Conservation (phyloP, 805 yeast species). For the Kuraishia cidri region DNA sequence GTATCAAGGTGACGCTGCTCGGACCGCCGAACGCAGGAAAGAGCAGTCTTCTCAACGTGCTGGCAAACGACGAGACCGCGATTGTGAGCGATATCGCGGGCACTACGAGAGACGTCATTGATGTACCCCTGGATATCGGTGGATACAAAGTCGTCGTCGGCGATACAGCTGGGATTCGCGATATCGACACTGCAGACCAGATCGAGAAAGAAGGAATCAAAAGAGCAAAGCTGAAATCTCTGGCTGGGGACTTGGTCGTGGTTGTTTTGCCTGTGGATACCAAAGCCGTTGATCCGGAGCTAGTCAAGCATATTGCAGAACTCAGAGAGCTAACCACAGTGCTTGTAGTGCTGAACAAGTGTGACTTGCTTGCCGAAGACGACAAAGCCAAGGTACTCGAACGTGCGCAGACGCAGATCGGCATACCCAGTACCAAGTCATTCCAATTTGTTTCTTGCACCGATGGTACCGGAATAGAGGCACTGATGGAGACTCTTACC, state of each 20-base stretch:
- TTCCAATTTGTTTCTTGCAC: constrained; percentile 51
- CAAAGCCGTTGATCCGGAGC: constrained; percentile 21
- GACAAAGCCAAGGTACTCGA: constrained; percentile 10
- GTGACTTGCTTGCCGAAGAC: constrained; percentile 31
- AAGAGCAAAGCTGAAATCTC: constrained; percentile 57
- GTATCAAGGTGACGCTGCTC: constrained; percentile 62
- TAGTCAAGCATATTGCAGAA: constrained; percentile 26
- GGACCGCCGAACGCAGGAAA: constrained; percentile 98
- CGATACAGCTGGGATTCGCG: constrained; percentile 90
- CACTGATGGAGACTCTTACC: constrained; percentile 32
- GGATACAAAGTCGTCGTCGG: constrained; percentile 82
- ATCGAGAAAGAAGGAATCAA: constrained; percentile 78
- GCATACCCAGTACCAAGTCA: constrained; percentile 9
- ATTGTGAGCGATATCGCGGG: constrained; percentile 91
- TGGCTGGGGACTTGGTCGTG: constrained; percentile 58
- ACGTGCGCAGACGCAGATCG: constrained; percentile 18
- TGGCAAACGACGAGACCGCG: constrained; percentile 76
- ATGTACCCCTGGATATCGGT: constrained; percentile 67
- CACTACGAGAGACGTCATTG: constrained; percentile 85
- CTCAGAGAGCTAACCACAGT: constrained; percentile 22
- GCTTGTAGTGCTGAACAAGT: constrained; percentile 48
- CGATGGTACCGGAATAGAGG: constrained; percentile 43
- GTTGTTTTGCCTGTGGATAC: constrained; percentile 46
- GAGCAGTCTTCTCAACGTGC: constrained; percentile 71
- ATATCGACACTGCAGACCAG: constrained; percentile 31